phyloP scores from a whole-genome alignment of 129 eudicot species.

The Kitagawia praeruptora region DNA sequence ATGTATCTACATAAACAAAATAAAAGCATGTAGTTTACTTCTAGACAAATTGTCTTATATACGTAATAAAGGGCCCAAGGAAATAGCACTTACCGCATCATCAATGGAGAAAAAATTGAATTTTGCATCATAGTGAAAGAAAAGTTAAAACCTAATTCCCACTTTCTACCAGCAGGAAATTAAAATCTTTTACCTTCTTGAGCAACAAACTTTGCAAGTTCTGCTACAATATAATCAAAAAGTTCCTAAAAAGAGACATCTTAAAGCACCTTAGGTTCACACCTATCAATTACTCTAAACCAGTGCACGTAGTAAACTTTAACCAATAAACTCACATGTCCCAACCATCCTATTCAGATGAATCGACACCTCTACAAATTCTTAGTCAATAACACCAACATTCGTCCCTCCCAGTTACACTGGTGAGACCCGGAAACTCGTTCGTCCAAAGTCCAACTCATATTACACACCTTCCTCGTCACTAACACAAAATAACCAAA shows the following conservation, averaged over 20 bases:
- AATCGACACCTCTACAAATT: slow-evolving; percentile 76
- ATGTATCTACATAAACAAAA: neutral
- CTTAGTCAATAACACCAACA: slow-evolving; percentile 54
- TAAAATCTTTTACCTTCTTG: no score
- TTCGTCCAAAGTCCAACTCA: no score
- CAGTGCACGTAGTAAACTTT: slow-evolving; percentile 12
- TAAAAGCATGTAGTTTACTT: neutral
- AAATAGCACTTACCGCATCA: slow-evolving; percentile 38
- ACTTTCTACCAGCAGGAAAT: no score
- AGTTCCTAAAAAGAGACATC: slow-evolving; percentile 49
- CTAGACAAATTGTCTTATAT: no score
- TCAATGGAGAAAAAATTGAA: slow-evolving; percentile 67
- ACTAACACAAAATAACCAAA: no score
- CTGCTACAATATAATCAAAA: slow-evolving; percentile 78
- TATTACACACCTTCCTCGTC: no score
- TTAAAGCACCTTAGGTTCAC: slow-evolving; percentile 19
- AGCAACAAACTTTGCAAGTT: slow-evolving; percentile 60
- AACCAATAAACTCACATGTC: slow-evolving; percentile 38
- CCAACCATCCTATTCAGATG: slow-evolving; percentile 81
- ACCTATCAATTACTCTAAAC: slow-evolving; percentile 2
- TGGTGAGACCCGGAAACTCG: no score
- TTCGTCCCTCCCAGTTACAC: slow-evolving; percentile 65
- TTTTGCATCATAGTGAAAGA: slow-evolving; percentile 91
- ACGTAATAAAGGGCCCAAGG: neutral
- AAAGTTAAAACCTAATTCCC: slow-evolving; percentile 87